Base-by-base conservation (phyloP, 768 basidiomycete genomes). In the Psilocybe azurescens region DNA sequence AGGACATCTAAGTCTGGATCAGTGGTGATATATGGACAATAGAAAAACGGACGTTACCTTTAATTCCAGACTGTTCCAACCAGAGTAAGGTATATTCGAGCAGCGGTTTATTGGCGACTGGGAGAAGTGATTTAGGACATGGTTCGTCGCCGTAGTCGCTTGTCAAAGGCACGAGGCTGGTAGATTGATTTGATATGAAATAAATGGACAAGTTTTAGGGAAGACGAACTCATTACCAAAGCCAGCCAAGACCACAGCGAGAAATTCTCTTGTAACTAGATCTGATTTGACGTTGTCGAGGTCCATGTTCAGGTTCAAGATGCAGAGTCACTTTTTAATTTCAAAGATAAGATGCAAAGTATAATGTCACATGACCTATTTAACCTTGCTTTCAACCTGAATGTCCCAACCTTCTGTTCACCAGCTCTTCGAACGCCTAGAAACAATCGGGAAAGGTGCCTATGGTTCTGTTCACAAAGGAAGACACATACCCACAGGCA, bases 401-500 rank as follows among this genome's bases (percentile, higher is more conserved):
- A 78, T 78, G 75, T 71, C 81, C 54, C 85, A 87, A 66, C 80
- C 77, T 46, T 86, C 87, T 44, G 90, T 92, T 30, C 91, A 91
- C 76, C 86, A 91, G 69, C 85, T 94, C 67, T 94, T 91, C 77
- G 80, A 87, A 73, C 89, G 93, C 70, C 86, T 96, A 46, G 94
- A 97, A 75, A 90, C 93, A n/a, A 84, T 97, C 36, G 96, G 97
- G 33, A 95, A 94, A 76, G 97, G 96, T 63, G 93, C 95, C 1
- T 98, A 95, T 76, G 97, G 97, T 49, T 94, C 94, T 8, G 97
- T 99, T 13, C 94, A 96, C 80, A 94, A 91, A 72, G 97, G 94
- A 13, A 80, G 88, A 58, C 91, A 99, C 68, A 84, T 92, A 53
- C 83, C 89, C 0, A 90, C 94, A 0, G 93, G 94, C 18, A 91